Evolutionary conservation across 2,329 filamentous ascomycete genomes (phyloP).

Genomic region (Tricladium varicosporioides): DNA sequence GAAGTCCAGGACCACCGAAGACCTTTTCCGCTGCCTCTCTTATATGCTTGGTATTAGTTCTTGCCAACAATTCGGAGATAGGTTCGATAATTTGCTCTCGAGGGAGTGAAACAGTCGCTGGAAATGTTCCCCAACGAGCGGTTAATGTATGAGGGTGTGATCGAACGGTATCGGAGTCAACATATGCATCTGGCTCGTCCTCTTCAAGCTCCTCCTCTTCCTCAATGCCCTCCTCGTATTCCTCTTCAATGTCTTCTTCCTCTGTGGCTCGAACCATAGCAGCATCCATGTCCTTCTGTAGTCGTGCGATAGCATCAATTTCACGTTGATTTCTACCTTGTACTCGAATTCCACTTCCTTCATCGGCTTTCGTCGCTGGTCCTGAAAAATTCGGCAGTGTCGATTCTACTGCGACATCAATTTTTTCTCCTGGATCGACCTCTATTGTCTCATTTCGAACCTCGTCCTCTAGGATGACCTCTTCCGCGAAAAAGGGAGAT

Average conservation of each 20-base stretch:
- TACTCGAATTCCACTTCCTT: conserved; percentile 1
- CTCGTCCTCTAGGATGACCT: conserved; percentile 30
- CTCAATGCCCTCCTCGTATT: conserved; percentile 28
- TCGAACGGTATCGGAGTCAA: conserved; percentile 45
- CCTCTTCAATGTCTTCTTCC: conserved; percentile 27
- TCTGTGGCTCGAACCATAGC: conserved; percentile 28
- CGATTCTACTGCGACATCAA: too few relatives aligned
- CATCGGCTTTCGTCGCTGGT: too few relatives aligned
- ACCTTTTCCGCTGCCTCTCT: conserved; percentile 66
- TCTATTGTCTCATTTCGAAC: conserved; percentile 26
- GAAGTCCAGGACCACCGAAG: conserved; percentile 76
- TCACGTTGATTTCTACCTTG: conserved; percentile 33
- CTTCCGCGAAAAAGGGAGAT: too few relatives aligned
- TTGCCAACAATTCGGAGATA: conserved; percentile 64
- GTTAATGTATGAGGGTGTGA: conserved; percentile 72
- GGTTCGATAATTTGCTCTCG: conserved; percentile 67
- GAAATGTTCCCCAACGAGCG: conserved; percentile 72
- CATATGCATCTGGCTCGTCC: conserved; percentile 24
- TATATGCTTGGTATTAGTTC: conserved; percentile 73
- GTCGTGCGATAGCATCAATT: conserved; percentile 30
- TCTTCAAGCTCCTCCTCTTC: conserved; percentile 27
- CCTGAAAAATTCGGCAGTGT: too few relatives aligned
- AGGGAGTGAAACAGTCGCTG: conserved; percentile 74
- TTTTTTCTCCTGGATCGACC: conserved; percentile 2
- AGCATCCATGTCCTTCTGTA: conserved; percentile 33